A percentile compares a stretch with the other conserved stretches of the same genome.
Conservation (phyloP, 1,284 basidiomycete genomes). For the Boletus calvinii region DNA sequence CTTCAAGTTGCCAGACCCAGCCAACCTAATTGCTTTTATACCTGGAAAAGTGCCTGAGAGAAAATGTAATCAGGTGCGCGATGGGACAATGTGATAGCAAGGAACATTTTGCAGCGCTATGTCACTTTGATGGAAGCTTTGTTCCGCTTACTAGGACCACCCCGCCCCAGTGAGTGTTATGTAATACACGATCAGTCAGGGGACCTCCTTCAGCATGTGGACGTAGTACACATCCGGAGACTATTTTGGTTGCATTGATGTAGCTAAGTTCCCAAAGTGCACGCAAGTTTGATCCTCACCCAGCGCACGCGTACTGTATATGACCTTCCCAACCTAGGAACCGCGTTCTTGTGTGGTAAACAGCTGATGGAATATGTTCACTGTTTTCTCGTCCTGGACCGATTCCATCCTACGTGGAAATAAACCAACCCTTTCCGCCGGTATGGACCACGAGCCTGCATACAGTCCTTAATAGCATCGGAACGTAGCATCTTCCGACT, state of each 20-base stretch:
- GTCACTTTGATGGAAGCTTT: background rate
- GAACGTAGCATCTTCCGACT: background rate
- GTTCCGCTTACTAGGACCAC: background rate
- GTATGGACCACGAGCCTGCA: background rate
- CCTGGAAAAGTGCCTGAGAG: background rate
- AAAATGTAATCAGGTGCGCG: background rate
- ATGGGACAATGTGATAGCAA: background rate
- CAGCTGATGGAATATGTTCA: background rate
- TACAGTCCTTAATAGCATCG: background rate
- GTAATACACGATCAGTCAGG: background rate
- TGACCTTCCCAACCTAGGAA: too few species aligned
- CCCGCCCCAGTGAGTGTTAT: background rate
- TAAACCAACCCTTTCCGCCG: background rate
- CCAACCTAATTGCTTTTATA: constrained; percentile 14
- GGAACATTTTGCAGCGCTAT: background rate
- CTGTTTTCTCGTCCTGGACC: background rate
- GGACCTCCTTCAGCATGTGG: background rate
- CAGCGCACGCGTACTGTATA: background rate
- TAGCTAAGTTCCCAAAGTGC: background rate
- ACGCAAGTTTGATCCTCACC: background rate
- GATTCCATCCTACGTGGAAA: background rate
- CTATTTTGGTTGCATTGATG: background rate
- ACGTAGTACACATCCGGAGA: too few species aligned
- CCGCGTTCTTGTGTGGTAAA: background rate
- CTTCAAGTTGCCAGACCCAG: background rate